Conservation (phyloP, 75 land plant genomes). For the Isoetes taiwanensis region DNA sequence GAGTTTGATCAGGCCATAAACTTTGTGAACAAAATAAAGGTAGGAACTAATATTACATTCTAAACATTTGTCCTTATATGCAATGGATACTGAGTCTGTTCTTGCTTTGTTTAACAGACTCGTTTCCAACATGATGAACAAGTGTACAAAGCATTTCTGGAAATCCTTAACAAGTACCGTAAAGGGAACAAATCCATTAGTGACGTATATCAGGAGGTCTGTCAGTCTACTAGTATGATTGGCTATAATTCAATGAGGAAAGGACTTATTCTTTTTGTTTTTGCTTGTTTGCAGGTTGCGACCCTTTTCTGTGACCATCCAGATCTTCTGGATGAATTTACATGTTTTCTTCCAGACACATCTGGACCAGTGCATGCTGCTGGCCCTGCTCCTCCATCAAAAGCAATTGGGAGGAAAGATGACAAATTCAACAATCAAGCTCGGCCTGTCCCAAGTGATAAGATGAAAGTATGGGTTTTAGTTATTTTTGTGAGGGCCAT, state of each 20-base stretch:
- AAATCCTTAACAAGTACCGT: slow-evolving; percentile 76
- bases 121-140: slow-evolving; percentile 75
- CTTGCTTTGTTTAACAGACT: slow-evolving; percentile 36
- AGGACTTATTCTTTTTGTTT: no score
- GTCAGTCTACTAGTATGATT: no score
- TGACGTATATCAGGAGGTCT: slow-evolving; percentile 85
- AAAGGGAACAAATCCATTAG: slow-evolving; percentile 74
- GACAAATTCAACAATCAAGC: no score
- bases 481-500: no score
- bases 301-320: slow-evolving; percentile 52
- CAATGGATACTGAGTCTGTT: no score
- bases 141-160: slow-evolving; percentile 83
- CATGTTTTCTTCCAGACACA: slow-evolving; percentile 69
- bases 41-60: no score
- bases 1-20: slow-evolving; percentile 86
- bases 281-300: slow-evolving; percentile 66
- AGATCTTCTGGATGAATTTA: slow-evolving; percentile 84
- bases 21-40: slow-evolving; percentile 98
- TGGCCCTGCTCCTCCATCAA: slow-evolving; percentile 20
- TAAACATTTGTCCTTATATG: background rate
- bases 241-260: no score
- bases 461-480: no score
- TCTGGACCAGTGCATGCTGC: slow-evolving; percentile 22
- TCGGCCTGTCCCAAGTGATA: no score
- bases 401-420: no score